These are phyloP conservation scores for Lanmaoa pseudosensibilis DNA, from an alignment of 768 basidiomycete genomes.

Conservation along the genomic window DNA sequence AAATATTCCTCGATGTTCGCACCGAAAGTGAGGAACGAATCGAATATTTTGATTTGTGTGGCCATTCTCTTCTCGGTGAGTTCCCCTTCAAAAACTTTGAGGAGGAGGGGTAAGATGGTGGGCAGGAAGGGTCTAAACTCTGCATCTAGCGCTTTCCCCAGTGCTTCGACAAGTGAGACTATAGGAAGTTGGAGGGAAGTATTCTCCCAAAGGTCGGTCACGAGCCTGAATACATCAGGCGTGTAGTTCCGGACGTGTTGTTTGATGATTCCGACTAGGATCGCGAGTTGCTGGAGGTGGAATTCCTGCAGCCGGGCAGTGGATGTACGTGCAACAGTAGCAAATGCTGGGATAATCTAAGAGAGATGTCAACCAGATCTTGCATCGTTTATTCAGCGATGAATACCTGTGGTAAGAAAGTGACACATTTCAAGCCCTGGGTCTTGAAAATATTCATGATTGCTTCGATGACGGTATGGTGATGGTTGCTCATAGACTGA, in stretches of 20 bases:
- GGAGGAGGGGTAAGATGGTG: conserved; percentile 80
- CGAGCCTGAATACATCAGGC: conserved; percentile 77
- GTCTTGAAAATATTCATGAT: conserved; percentile 99
- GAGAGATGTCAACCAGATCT: conserved; percentile 10
- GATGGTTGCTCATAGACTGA: conserved; percentile 79
- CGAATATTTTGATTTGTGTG: conserved; percentile 88
- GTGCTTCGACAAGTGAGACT: conserved; percentile 87
- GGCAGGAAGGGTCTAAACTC: conserved; percentile 98
- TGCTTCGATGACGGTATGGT: conserved; percentile 93
- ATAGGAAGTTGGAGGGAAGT: conserved; percentile 83
- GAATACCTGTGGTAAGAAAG: conserved; percentile 86
- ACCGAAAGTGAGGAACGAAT: conserved; percentile 93
- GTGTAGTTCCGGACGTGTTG: conserved; percentile 95
- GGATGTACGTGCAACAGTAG: conserved; percentile 80
- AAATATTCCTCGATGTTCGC: conserved; percentile 97
- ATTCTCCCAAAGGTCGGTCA: conserved; percentile 91
- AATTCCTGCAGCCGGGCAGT: conserved; percentile 86
- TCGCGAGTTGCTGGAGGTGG: conserved; percentile 92
- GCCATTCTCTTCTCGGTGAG: conserved; percentile 72
- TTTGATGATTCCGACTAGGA: conserved; percentile 94
- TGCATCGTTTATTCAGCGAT: neutral
- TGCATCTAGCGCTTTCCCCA: conserved; percentile 91
- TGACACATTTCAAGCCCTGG: conserved; percentile 93
- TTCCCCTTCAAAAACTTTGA: conserved; percentile 92
- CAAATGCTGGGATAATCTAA: conserved; percentile 94